Base-by-base conservation (phyloP, 805 yeast genomes). In the Lachancea kluyveri region DNA sequence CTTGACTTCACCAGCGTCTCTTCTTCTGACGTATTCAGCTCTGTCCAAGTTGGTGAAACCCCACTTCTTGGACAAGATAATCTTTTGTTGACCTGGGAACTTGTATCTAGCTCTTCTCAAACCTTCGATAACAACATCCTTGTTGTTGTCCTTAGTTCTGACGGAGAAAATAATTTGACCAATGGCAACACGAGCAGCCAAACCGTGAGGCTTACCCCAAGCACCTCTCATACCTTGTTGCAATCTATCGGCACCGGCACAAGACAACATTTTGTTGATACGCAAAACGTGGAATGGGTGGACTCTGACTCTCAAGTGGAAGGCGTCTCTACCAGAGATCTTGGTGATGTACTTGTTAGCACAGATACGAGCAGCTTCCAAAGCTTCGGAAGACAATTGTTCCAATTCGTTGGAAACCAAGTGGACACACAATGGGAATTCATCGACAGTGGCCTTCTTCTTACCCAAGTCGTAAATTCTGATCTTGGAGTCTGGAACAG, bases 211-310 rank as follows among this genome's bases (percentile, higher is more conserved):
- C 79, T 92, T 92, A 87, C 98, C 98, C 97, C 97, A 92, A 67
- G 98, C 98, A 79, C 94, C 94, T 86, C 98, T 90, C 98, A 92
- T 92, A 88, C 98, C 98, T 77, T 92, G 97, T 78, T 92, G 98
- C 74, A 92, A 81, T 84, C 98, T 87, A 90, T 92, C 98, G 68
- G 98, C 98, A 85, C 98, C 98, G 77, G 98, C 98, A 79, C 98
- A 92, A 65, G 98, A 92, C 95, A 92, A 87, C 98, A 92, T 92
- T 86, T 92, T 92, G 92, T 92, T 92, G 79, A 92, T 92, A 76
- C 98, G 83, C 70, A 92, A 80, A 57, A 92, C 98, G 80, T 92
- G 98, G 97, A 84, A 92, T 60, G 98, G 98, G 74, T 92, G 98
- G 64, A 88, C 97, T 77, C 98, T 88, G 71, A 92, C 86, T 77